Percentiles rank a stretch among this genome's conserved stretches.
phyloP scores from a whole-genome alignment of 768 basidiomycete species.

The Suillus plorans region DNA sequence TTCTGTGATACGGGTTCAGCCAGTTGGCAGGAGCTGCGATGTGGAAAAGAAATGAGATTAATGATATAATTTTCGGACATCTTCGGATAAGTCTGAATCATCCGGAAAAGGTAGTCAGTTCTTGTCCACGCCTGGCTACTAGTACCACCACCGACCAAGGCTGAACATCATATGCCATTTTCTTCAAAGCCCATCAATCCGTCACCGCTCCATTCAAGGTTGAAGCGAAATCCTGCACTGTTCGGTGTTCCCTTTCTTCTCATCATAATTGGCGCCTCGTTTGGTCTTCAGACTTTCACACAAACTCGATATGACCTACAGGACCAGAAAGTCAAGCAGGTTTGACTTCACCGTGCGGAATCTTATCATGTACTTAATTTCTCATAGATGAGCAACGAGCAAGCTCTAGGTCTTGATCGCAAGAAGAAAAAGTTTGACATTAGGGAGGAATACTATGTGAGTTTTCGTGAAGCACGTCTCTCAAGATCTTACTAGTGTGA shows the following conservation, averaged over 20 bases:
- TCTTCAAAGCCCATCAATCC: conserved; percentile 45
- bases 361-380: not conserved
- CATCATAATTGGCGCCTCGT: conserved; percentile 85
- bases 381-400: conserved; percentile 66
- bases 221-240: conserved; percentile 62
- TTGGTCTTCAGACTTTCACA: conserved; percentile 78
- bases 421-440: conserved; percentile 85
- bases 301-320: conserved; percentile 91
- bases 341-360: conserved; percentile 19
- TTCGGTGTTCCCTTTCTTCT: conserved; percentile 89
- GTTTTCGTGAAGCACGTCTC: conserved; percentile 31
- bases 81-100: not conserved
- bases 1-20: not conserved
- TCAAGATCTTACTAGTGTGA: conserved; percentile 4
- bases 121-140: too few species aligned
- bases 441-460: conserved; percentile 92
- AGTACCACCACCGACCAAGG: too few species aligned
- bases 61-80: not conserved
- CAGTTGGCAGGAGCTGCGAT: not conserved
- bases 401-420: conserved; percentile 71
- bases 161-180: conserved; percentile 44
- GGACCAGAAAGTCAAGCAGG: conserved; percentile 73
- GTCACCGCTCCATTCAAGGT: conserved; percentile 38
- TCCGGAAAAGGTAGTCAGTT: not conserved
- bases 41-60: conserved; percentile 9